Evolutionary conservation across 257 asterid genomes (phyloP), one percentile per base, ranked within the genome.

Genomic region (Primulina huaijiensis): DNA sequence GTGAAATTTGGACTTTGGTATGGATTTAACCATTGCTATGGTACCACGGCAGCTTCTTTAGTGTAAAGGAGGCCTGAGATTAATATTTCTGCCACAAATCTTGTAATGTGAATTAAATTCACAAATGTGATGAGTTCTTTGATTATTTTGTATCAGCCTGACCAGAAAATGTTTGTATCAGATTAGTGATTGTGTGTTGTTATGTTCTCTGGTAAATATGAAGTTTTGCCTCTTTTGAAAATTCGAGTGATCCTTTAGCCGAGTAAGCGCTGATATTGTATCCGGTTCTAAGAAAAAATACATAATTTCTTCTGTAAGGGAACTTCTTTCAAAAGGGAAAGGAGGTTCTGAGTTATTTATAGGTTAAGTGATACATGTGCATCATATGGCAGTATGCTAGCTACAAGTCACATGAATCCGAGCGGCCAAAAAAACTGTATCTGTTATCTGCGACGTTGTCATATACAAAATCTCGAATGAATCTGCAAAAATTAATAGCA

Each of bases 361-460:
- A 23, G 25, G 25, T 23, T 23, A 23, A 23, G 25, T 23, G 25
- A 23, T 23, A 23, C 25, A 23, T 23, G 25, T 21, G 25, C 1
- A 23, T 23, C 53, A 11, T 43, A 12, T 17, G 6, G 16, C 21
- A 50, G 19, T 21, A 43, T 16, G 20, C 34, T 85, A 87, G 35
- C 79, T 85, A 87, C 77, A 92, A 60, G 21, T 92, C 96, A 77
- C 96, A 92, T 25, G 97, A 80, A 62, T 92, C 96, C 6, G 96
- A 53, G 70, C 92, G 93, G 43, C 98, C 97, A 67, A 92, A 92
- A 69, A 92, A 65, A 20, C 81, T 82, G 71, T 90, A 92, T 70
- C 97, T 92, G 79, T 90, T 92, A 72, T 90, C 83, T 64, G 98
- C 96, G 73, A 92, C 75, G 72, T 85, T 85, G 63, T 92, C 97